A percentile compares a stretch with the other conserved stretches of the same genome.
These are phyloP conservation scores for Sherardia arvensis DNA, from an alignment of 257 asterid species.

Conservation along the genomic window DNA sequence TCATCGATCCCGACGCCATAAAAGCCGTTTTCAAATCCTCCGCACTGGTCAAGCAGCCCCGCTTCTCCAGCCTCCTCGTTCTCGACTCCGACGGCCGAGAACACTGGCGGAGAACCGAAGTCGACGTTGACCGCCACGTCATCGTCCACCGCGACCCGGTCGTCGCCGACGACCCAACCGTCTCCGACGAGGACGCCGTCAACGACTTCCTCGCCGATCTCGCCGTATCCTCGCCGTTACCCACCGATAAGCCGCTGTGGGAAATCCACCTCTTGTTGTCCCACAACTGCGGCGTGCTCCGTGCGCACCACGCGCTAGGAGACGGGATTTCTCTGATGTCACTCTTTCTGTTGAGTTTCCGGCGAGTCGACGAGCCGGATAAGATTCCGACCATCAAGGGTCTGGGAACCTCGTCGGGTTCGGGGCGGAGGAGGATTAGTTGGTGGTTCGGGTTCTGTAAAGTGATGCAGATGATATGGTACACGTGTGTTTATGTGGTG, in stretches of 20 bases:
- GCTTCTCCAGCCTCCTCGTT: constrained; percentile 66
- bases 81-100: constrained; percentile 43
- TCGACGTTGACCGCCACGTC: constrained; percentile 55
- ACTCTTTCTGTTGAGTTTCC: constrained; percentile 42
- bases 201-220: constrained; percentile 49
- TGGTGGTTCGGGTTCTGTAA: constrained; percentile 20
- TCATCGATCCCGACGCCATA: constrained; percentile 33
- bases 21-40: constrained; percentile 29
- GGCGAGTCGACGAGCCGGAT: constrained; percentile 41
- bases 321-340: constrained; percentile 66
- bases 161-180: constrained; percentile 15
- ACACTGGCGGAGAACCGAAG: constrained; percentile 45
- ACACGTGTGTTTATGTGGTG: constrained; percentile 18
- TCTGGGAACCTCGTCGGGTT: constrained; percentile 15
- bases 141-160: constrained; percentile 25
- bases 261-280: constrained; percentile 57
- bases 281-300: constrained; percentile 43
- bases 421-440: background rate
- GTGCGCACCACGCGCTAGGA: constrained; percentile 76
- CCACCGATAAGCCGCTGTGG: constrained; percentile 66
- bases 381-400: constrained; percentile 22
- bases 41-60: constrained; percentile 39
- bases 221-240: constrained; percentile 41
- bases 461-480: constrained; percentile 24
- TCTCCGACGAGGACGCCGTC: constrained; percentile 41